phyloP scores from a whole-genome alignment of 2,329 filamentous ascomycete genomes.

The Sarocladium brachiariae region DNA sequence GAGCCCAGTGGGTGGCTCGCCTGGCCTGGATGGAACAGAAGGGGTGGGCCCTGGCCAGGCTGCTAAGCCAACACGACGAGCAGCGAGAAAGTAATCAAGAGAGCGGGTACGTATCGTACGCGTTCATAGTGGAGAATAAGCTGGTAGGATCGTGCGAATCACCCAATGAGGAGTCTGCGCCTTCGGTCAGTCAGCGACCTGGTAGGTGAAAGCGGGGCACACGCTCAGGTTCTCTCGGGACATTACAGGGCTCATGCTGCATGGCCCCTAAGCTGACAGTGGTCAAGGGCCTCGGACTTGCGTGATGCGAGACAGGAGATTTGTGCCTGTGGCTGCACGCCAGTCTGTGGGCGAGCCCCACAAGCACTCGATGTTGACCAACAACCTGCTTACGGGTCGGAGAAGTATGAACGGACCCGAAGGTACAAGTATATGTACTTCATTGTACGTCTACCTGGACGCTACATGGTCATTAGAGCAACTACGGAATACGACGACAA shows the following conservation, averaged over 20 bases:
- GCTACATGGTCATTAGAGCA: no score
- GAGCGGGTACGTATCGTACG: no score
- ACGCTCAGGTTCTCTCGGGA: neutral
- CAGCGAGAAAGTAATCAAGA: no score
- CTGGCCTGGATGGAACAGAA: neutral
- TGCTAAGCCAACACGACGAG: no score
- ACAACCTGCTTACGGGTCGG: neutral
- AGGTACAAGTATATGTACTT: no score
- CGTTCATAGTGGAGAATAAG: no score
- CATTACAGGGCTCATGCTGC: neutral
- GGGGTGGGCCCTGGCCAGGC: no score
- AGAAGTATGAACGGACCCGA: no score
- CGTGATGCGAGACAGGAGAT: neutral
- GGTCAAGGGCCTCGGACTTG: slow-evolving; percentile 2
- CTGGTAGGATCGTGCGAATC: neutral
- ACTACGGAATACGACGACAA: no score
- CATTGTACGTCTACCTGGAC: no score
- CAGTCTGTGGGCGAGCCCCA: neutral
- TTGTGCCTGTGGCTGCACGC: slow-evolving; percentile 1
- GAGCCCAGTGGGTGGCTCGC: neutral
- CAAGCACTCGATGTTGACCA: neutral
- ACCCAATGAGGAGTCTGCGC: neutral
- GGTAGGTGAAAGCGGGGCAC: neutral
- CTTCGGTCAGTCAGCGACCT: neutral
- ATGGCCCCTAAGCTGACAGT: neutral